phyloP scores from a whole-genome alignment of 2,329 filamentous ascomycete genomes.

The Tolypocladium inflatum region DNA sequence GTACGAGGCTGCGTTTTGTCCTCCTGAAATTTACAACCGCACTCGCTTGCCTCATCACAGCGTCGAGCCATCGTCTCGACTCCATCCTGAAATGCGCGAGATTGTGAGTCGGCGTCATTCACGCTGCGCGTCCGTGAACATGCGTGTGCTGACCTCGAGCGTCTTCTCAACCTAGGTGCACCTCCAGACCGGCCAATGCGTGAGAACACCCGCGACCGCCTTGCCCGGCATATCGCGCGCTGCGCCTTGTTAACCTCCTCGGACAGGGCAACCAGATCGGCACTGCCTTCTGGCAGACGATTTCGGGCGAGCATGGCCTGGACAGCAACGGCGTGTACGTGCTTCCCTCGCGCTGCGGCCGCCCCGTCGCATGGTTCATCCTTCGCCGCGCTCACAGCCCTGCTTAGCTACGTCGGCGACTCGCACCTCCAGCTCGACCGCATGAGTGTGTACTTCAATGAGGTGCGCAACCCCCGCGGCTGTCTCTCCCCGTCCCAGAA shows the following conservation, averaged over 20 bases:
- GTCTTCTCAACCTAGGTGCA: slow-evolving; percentile 73
- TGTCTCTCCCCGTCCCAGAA: neutral
- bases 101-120: neutral
- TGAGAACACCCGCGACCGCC: slow-evolving; percentile 34
- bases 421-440: slow-evolving; percentile 99
- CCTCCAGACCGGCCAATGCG: slow-evolving; percentile 99
- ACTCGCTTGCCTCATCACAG: neutral
- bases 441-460: slow-evolving; percentile 99
- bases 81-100: neutral
- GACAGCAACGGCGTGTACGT: slow-evolving; percentile 84
- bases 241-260: slow-evolving; percentile 22
- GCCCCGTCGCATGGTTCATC: neutral
- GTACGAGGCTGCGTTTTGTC: neutral
- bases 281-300: slow-evolving; percentile 97
- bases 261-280: slow-evolving; percentile 98
- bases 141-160: slow-evolving; percentile 39
- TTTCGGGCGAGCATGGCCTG: slow-evolving; percentile 88
- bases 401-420: slow-evolving; percentile 63
- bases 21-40: neutral
- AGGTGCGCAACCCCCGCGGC: slow-evolving; percentile 26
- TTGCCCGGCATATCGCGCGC: neutral
- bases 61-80: neutral
- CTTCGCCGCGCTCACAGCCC: neutral
- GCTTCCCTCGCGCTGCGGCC: neutral
- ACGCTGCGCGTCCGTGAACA: neutral